Conservation (phyloP, 257 asterid species). For the Nicotiana tomentosiformis region DNA sequence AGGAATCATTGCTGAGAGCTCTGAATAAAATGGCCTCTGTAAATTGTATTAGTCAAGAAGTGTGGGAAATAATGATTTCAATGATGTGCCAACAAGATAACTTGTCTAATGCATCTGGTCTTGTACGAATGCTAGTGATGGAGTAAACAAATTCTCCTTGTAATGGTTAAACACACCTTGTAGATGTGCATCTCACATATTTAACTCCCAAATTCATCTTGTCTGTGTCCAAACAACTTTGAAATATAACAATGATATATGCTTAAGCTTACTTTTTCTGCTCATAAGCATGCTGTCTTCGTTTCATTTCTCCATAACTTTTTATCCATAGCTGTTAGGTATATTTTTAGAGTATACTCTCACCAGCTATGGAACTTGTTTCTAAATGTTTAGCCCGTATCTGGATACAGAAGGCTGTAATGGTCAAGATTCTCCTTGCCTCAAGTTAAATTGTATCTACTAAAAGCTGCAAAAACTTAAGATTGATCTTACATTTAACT, state of each 20-base stretch:
- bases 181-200: neutral
- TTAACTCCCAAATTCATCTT: neutral
- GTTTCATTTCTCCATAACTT: neutral
- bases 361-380: neutral
- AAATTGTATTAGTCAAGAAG: slow-evolving; percentile 38
- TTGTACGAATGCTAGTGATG: slow-evolving; percentile 28
- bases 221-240: neutral
- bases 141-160: neutral
- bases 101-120: slow-evolving; percentile 23
- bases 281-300: neutral
- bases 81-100: slow-evolving; percentile 27
- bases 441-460: neutral
- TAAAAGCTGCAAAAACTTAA: neutral
- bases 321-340: neutral
- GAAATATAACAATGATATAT: neutral
- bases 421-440: neutral
- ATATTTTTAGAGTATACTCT: neutral
- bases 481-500: neutral
- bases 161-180: neutral
- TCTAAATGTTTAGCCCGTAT: neutral
- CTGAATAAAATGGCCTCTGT: slow-evolving; percentile 39
- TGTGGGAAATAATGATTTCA: slow-evolving; percentile 46
- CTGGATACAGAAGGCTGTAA: neutral
- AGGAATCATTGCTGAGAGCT: slow-evolving; percentile 28
- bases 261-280: neutral